Base-by-base conservation (phyloP, 1,284 basidiomycete genomes). In the Phellinidium pouzarii region DNA sequence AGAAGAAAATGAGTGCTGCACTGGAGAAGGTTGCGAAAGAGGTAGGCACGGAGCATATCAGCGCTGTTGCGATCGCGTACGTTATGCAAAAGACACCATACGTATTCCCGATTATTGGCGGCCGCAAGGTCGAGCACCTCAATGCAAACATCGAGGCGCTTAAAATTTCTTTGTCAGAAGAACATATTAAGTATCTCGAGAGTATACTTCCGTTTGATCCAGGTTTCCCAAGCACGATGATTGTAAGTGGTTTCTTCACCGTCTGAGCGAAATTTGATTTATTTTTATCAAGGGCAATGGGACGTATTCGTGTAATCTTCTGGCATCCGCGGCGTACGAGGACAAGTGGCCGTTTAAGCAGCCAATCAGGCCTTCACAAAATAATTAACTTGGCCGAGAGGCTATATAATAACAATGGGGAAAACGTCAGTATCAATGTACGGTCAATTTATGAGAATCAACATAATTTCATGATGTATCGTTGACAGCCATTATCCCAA, bases 11-110 rank as follows among this genome's bases (percentile, higher is more conserved):
- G 55, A 59, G 56, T 12, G 42, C 48, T 0, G 62, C 60, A 12
- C 48, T 68, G 11, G 59, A 61, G 49, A 56, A 68, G 43, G 62
- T 71, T 19, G 67, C 66, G 6, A 58, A 66, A 31, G 66, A 68
- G 55, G 54, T 70, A 17, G 67, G 68, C 4, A 51, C 47, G 19
- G 47, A 57, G 27, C 49, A 57, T 48, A 54, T 57, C 19, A 51
- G 51, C 12, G 54, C 54, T n/a, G 53, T 60, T 4, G 59, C 58
- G 4, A 55, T 60, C 31, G 59, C 58, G 17, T 60, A 56, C 22
- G 17, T 61, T 12, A 37, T 54, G 49, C 38, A 48, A 19, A 54
- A 56, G 38, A 40, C 53, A 2, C 52, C 61, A 3, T 45, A 63
- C 53, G 60, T 63, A 43, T 62, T 62, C 52, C 54, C 54, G 17